phyloP scores from a whole-genome alignment of 1,139 yeast species.

The Eremothecium cymbalariae region DNA sequence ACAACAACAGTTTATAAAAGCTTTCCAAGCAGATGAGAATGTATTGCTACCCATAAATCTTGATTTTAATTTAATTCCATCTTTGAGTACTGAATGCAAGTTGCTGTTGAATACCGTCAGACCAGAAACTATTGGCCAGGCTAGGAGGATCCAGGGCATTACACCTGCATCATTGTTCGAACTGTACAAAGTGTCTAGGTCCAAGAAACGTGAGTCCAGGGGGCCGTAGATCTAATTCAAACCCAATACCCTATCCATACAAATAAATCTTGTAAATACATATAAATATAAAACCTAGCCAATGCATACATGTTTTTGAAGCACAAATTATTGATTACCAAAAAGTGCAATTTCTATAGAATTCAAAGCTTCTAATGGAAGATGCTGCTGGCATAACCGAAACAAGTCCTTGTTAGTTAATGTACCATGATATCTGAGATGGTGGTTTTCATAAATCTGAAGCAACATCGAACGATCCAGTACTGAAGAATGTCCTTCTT shows the following conservation, averaged over 20 bases:
- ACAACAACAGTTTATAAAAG: constrained; percentile 61
- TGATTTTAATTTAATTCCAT: constrained; percentile 47
- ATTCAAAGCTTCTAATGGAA: constrained; percentile 23
- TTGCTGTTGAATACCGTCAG: constrained; percentile 61
- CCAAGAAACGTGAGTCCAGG: constrained; percentile 13
- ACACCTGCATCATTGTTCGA: constrained; percentile 82
- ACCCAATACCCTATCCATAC: background rate
- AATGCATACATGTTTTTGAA: background rate
- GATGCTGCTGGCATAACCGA: constrained; percentile 21
- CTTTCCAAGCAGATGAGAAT: constrained; percentile 77
- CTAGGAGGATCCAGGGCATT: constrained; percentile 86
- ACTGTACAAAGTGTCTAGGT: constrained; percentile 38
- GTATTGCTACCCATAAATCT: constrained; percentile 56
- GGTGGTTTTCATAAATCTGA: background rate
- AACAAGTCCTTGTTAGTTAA: constrained; percentile 20
- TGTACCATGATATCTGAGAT: constrained; percentile 8
- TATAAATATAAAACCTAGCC: background rate
- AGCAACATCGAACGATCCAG: background rate
- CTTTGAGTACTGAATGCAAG: constrained; percentile 69
- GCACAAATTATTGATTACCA: background rate
- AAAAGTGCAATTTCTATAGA: constrained; percentile 21
- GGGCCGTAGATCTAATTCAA: background rate
- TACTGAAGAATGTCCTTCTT: constrained; percentile 1
- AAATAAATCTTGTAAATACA: constrained; percentile 2
- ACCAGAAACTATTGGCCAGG: constrained; percentile 90